Percentiles rank a stretch among this genome's conserved stretches.
phyloP scores from a whole-genome alignment of 2,329 filamentous ascomycete genomes.

The Tetracladium maxilliforme region DNA sequence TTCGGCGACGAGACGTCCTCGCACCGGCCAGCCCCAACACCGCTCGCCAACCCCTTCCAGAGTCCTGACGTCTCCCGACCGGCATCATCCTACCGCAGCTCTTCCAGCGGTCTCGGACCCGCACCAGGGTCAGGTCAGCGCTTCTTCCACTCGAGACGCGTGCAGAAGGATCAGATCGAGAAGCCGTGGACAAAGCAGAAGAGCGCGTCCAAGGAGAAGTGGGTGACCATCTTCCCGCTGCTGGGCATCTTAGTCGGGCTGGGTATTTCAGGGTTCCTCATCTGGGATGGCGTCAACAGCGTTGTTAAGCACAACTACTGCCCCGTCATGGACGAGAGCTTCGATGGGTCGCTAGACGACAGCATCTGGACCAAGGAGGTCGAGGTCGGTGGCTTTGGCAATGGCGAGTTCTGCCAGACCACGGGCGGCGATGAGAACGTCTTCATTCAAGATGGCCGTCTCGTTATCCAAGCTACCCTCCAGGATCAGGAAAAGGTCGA shows the following conservation, averaged over 20 bases:
- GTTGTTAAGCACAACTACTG: conserved; percentile 67
- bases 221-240: conserved; percentile 69
- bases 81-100: conserved; percentile 22
- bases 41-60: conserved; percentile 15
- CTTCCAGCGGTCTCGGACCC: conserved; percentile 13
- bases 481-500: conserved; percentile 54
- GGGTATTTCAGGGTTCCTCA: conserved; percentile 50
- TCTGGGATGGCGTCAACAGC: conserved; percentile 60
- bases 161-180: conserved; percentile 58
- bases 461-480: conserved; percentile 65
- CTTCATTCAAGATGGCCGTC: conserved; percentile 51
- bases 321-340: conserved; percentile 51
- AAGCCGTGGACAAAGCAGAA: conserved; percentile 64
- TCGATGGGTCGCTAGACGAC: conserved; percentile 39
- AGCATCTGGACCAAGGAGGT: conserved; percentile 62
- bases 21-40: conserved; percentile 4
- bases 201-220: conserved; percentile 71
- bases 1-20: conserved; percentile 13
- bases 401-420: conserved; percentile 70
- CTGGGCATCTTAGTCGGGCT: conserved; percentile 57
- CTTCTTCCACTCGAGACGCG: conserved; percentile 61
- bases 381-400: conserved; percentile 35
- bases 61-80: conserved; percentile 26
- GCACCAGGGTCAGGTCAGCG: background rate
- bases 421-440: conserved; percentile 61